Evolutionary conservation across 2,329 filamentous ascomycete genomes (phyloP), one percentile per base, ranked within the genome.

Genomic region (Neonectria hederae): DNA sequence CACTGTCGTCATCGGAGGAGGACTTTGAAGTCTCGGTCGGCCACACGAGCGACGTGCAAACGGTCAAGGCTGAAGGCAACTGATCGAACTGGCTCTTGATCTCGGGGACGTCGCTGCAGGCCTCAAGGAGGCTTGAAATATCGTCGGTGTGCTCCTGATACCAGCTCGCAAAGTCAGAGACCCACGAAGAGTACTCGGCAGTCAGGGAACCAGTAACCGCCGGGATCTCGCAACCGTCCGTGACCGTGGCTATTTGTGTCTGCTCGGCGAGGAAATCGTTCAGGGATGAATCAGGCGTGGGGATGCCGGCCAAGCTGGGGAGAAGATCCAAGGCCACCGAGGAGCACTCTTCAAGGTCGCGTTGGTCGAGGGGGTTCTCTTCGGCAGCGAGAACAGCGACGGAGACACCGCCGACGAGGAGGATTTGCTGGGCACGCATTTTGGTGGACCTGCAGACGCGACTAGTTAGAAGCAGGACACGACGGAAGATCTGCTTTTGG

Each of bases 21-120:
- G 32, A 17, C 35, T 4, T 9, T 14, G 56, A 68, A 17, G 68
- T 69, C 42, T 60, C 61, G 32, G 51, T 52, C 3, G 59, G 65
- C 66, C 59, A 72, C 4, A 26, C 38, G 8, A 71, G 5, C 6
- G 63, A 51, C 24, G 51, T 54, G 43, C 70, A 72, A 5, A 61
- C 6, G 17, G 66, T 48, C 9, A 49, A 53, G 21, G 21, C 7
- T 2, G 22, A 38, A 19, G 56, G 61, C 0, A 65, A 10, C 7
- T 35, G 30, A 0, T 45, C 67, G 7, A 72, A n/a, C 8, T 52
- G 13, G 14, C 49, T 61, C 19, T 51, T 63, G 17, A 73, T 28
- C 54, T 63, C 71, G 21, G 73, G 72, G 10, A 75, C 72, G n/a
- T 76, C 74, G 57, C 65, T 74, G 59, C 75, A 76, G 9, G 74